Conservation (phyloP, 2,329 filamentous ascomycete genomes). For the Ceratocystis huliohia region DNA sequence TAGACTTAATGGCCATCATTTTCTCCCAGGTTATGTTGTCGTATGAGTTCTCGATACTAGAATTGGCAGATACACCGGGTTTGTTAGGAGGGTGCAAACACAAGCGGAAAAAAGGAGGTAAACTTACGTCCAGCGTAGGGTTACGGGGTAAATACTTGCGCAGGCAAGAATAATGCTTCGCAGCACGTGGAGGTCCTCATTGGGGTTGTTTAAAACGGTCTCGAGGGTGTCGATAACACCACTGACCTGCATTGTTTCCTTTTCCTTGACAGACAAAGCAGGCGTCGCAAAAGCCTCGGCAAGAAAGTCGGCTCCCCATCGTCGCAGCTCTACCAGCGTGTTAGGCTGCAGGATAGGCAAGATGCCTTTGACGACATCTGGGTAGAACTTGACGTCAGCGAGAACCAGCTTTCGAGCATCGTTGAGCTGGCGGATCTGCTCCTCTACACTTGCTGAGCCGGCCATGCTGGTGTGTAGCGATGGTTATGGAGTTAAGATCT, state of each 20-base stretch:
- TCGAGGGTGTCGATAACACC: slow-evolving; percentile 62
- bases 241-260: slow-evolving; percentile 63
- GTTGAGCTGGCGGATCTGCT: slow-evolving; percentile 78
- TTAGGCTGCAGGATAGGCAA: slow-evolving; percentile 75
- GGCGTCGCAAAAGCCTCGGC: slow-evolving; percentile 93
- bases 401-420: slow-evolving; percentile 83
- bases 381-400: slow-evolving; percentile 75
- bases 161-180: slow-evolving; percentile 79
- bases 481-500: not conserved
- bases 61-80: slow-evolving; percentile 22
- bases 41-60: slow-evolving; percentile 74
- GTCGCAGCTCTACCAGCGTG: slow-evolving; percentile 64
- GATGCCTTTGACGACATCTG: slow-evolving; percentile 81
- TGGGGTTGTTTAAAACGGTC: slow-evolving; percentile 54
- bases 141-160: slow-evolving; percentile 83
- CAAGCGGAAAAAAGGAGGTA: slow-evolving; percentile 10
- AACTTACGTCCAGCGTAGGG: slow-evolving; percentile 90
- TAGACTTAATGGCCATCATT: slow-evolving; percentile 78
- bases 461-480: slow-evolving; percentile 36
- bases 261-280: slow-evolving; percentile 61
- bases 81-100: not conserved
- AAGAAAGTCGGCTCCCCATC: slow-evolving; percentile 94
- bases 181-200: slow-evolving; percentile 66
- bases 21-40: slow-evolving; percentile 74
- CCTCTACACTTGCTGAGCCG: slow-evolving; percentile 46